Evolutionary conservation across 2,329 filamentous ascomycete genomes (phyloP), one percentile per base, ranked within the genome.

Genomic region (Epichloe coenophiala): DNA sequence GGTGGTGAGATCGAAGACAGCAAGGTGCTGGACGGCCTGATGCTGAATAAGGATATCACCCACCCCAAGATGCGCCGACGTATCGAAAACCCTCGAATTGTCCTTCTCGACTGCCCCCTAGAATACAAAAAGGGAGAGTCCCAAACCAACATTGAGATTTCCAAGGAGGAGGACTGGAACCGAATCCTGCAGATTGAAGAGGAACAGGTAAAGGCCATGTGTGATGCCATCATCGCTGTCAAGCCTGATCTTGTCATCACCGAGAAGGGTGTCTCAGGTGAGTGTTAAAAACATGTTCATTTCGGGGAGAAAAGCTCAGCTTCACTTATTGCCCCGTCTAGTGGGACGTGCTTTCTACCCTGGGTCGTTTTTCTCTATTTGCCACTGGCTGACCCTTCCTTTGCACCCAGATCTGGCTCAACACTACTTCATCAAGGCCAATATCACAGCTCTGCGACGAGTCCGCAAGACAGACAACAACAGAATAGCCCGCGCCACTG

Each of bases 91-190:
- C 93, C 93, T 43, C 81, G 91, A 59, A 91, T 98, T 56, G 73
- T 98, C 54, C 78, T 98, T 55, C 78, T 98, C 51, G 93, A 98
- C 70, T 98, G 93, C 74, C 83, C 93, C 41, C 74, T 98, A 53
- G 93, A 98, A 74, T 98, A 98, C 77, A 98, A 98, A 78, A 98
- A 98, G 81, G 81, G 93, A 66, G 93, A 98, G 75, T 96, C 89
- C 53, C 91, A 97, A 69, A 98, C 93, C 46, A 96, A 97, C 72
- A 95, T 98, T 64, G 93, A 98, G 71, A 91, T 98, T 61, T 86
- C 80, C 65, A 97, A 96, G 74, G 93, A 98, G 73, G 93, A 97
- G 59, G 93, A 97, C 75, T 98, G 93, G 93, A 97, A 97, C 72
- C 86, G 90, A 58, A 95, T 98, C 63, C 72, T 98, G 66, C 87